phyloP scores from a whole-genome alignment of 768 basidiomycete genomes.

The Russula olivacea region DNA sequence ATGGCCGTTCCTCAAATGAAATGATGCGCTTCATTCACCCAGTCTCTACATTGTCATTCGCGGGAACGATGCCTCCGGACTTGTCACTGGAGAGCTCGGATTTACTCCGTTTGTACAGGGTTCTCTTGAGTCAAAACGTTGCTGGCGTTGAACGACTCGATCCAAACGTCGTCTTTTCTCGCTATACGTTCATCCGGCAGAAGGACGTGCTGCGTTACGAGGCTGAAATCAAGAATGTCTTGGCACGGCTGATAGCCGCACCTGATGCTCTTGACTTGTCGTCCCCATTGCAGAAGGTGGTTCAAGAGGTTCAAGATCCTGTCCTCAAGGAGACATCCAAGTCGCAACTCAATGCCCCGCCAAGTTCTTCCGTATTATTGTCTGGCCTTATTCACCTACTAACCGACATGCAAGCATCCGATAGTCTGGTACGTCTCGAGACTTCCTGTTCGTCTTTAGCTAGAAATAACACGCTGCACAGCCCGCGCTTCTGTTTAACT shows the following conservation, averaged over 20 bases:
- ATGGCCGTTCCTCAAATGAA: constrained; percentile 34
- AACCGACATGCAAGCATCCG: constrained; percentile 49
- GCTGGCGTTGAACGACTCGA: constrained; percentile 34
- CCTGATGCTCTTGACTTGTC: constrained; percentile 34
- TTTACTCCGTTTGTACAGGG: constrained; percentile 46
- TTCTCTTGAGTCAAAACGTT: constrained; percentile 31
- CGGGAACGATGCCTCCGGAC: constrained; percentile 51
- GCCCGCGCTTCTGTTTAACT: constrained; percentile 66
- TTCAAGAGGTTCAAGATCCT: constrained; percentile 38
- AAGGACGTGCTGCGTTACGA: constrained; percentile 60
- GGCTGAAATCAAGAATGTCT: constrained; percentile 40
- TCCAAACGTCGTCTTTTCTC: constrained; percentile 43
- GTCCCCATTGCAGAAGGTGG: constrained; percentile 37
- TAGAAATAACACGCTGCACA: constrained; percentile 25
- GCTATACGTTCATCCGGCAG: constrained; percentile 43
- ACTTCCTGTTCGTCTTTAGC: not conserved
- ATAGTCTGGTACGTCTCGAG: constrained; percentile 45
- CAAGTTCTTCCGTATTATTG: constrained; percentile 32
- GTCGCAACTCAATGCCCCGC: constrained; percentile 32
- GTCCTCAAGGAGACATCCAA: constrained; percentile 29
- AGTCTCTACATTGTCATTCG: constrained; percentile 51
- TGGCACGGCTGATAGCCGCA: constrained; percentile 36
- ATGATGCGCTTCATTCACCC: constrained; percentile 58
- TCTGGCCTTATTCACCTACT: constrained; percentile 47
- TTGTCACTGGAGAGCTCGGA: constrained; percentile 58